Evolutionary conservation across 2,329 filamentous ascomycete species (phyloP).

Genomic region (Thermothelomyces thermophilus): DNA sequence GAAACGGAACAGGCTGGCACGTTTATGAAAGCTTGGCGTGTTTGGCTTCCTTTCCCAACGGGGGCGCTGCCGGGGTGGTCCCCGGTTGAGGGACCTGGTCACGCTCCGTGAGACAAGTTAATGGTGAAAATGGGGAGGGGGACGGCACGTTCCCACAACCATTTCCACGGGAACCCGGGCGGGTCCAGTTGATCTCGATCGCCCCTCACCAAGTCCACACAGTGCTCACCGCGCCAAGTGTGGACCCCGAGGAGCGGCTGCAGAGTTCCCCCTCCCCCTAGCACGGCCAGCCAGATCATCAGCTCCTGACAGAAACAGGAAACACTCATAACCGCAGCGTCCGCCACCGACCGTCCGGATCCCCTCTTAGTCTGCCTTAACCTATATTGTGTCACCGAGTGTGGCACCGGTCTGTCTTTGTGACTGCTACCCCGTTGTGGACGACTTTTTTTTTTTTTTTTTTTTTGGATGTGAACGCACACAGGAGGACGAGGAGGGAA

Average conservation of each 20-base stretch:
- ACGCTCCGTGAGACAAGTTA: conserved; percentile 11
- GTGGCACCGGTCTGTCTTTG: not conserved
- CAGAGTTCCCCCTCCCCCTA: conserved; percentile 4
- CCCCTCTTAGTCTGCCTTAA: conserved; percentile 2
- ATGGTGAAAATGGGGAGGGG: conserved; percentile 9
- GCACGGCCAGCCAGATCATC: conserved; percentile 5
- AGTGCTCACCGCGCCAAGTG: conserved; percentile 10
- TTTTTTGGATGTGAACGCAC: not conserved
- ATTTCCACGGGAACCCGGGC: conserved; percentile 20
- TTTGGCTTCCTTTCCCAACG: not conserved
- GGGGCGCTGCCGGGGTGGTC: not conserved
- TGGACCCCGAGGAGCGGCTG: conserved; percentile 16
- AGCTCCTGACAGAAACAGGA: conserved; percentile 18
- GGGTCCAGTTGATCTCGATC: conserved; percentile 22
- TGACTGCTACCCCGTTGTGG: not conserved
- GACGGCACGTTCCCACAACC: conserved; percentile 21
- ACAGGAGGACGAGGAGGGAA: not conserved
- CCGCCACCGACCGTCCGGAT: conserved; percentile 13
- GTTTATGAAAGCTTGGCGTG: conserved; percentile 1
- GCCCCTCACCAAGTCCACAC: conserved; percentile 17
- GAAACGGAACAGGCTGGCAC: not conserved
- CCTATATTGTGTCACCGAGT: not conserved
- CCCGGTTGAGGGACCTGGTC: conserved; percentile 14
- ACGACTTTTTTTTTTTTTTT: no score
- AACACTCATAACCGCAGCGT: conserved; percentile 19